These are phyloP conservation scores for Irpex sp. DNA, from an alignment of 1,284 basidiomycete species.

Conservation along the genomic window DNA sequence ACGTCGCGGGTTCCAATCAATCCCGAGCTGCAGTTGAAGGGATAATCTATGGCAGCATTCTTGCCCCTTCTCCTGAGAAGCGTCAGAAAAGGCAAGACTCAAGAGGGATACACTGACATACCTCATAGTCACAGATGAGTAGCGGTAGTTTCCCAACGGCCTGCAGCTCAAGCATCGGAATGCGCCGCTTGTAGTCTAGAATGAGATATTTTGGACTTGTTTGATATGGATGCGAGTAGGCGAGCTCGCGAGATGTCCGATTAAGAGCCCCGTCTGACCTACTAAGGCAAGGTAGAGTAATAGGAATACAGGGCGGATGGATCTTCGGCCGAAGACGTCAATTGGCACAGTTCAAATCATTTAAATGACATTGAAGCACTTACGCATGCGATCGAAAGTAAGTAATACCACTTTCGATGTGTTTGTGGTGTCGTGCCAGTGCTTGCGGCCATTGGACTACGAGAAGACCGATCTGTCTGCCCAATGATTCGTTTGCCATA, in stretches of 20 bases:
- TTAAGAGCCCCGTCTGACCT: no score
- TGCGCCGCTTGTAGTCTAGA: no score
- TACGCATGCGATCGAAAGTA: conserved; percentile 92
- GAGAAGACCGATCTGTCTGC: conserved; percentile 84
- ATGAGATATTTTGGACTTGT: no score
- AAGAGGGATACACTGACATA: background rate
- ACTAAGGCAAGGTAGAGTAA: no score
- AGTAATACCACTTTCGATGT: conserved; percentile 90
- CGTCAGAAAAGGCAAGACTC: background rate
- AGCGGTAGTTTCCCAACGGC: no score
- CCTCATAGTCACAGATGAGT: background rate
- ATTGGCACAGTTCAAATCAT: background rate
- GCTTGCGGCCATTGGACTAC: conserved; percentile 42
- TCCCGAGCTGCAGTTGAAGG: background rate
- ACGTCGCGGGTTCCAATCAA: no score
- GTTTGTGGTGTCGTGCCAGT: conserved; percentile 47
- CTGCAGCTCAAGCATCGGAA: no score
- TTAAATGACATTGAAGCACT: conserved; percentile 40
- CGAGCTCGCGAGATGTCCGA: no score
- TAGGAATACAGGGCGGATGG: no score
- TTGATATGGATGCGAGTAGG: no score
- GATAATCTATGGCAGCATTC: background rate
- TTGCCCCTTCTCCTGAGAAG: conserved; percentile 7
- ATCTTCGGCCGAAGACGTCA: conserved; percentile 11
- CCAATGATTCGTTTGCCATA: conserved; percentile 96